Percentiles rank a stretch among this genome's conserved stretches.
phyloP scores from a whole-genome alignment of 805 yeast species.

The Pichia scutulata region DNA sequence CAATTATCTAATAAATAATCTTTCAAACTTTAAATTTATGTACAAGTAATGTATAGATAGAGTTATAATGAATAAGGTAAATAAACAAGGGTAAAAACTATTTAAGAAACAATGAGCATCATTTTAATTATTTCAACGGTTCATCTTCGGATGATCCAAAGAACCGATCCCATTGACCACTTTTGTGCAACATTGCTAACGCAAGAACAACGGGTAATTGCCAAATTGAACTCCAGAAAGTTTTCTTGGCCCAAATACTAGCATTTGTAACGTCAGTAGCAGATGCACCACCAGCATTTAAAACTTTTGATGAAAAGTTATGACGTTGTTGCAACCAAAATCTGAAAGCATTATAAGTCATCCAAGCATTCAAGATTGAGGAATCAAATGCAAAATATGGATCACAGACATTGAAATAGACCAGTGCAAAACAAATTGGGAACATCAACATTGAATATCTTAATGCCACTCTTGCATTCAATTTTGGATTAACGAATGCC shows the following conservation, averaged over 20 bases:
- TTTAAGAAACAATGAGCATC: not conserved
- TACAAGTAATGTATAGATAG: not conserved
- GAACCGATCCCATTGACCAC: slow-evolving; percentile 88
- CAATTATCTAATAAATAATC: not conserved
- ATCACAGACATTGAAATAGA: slow-evolving; percentile 77
- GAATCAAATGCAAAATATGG: slow-evolving; percentile 76
- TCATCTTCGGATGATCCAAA: slow-evolving; percentile 25
- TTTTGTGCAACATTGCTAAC: slow-evolving; percentile 89
- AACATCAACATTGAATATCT: slow-evolving; percentile 90
- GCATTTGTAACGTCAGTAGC: slow-evolving; percentile 56
- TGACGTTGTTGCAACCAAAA: slow-evolving; percentile 80
- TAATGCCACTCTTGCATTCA: slow-evolving; percentile 89
- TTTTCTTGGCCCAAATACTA: slow-evolving; percentile 64
- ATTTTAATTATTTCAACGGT: not conserved
- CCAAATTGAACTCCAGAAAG: slow-evolving; percentile 92
- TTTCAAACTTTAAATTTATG: not conserved
- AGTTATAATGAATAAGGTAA: not conserved
- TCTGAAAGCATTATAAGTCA: slow-evolving; percentile 65
- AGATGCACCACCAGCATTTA: slow-evolving; percentile 32
- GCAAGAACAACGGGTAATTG: slow-evolving; percentile 86
- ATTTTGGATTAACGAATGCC: slow-evolving; percentile 82
- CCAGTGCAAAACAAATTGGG: slow-evolving; percentile 80
- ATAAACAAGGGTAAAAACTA: not conserved
- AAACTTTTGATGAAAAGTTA: slow-evolving; percentile 39
- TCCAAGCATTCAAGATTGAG: slow-evolving; percentile 76